These are phyloP conservation scores for Vitis rupestris DNA, from an alignment of 164 flowering plant genomes.

Conservation along the genomic window DNA sequence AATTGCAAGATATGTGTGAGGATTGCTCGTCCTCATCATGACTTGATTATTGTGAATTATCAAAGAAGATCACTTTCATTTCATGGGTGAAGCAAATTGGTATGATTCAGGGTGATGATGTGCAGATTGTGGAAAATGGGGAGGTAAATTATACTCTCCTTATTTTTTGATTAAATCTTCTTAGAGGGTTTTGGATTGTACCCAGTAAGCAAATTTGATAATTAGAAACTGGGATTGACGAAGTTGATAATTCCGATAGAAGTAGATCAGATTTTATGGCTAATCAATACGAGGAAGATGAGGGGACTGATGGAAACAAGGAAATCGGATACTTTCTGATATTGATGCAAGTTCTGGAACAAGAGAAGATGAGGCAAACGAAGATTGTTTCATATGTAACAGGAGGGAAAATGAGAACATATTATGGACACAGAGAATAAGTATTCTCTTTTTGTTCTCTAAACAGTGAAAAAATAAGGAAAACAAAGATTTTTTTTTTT, in stretches of 20 bases:
- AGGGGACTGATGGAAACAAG: slow-evolving; percentile 17
- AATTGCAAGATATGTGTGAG: slow-evolving; percentile 62
- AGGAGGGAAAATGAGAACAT: too few species aligned
- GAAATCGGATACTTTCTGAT: slow-evolving; percentile 27
- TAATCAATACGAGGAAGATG: slow-evolving; percentile 21
- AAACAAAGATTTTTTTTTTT: too few species aligned
- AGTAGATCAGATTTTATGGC: slow-evolving; percentile 29
- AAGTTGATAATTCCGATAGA: slow-evolving; percentile 26
- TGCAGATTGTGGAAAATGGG: slow-evolving; percentile 28
- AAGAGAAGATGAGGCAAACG: slow-evolving; percentile 21
- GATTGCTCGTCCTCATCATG: slow-evolving; percentile 67
- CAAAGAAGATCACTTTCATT: slow-evolving; percentile 31
- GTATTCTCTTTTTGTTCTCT: too few species aligned
- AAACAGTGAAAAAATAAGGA: too few species aligned
- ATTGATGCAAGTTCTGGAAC: slow-evolving; percentile 18
- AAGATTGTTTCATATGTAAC: background rate
- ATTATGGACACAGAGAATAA: too few species aligned
- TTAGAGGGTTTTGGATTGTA: slow-evolving; percentile 52
- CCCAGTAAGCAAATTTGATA: slow-evolving; percentile 41
- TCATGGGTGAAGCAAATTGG: slow-evolving; percentile 47
- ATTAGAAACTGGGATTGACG: slow-evolving; percentile 22
- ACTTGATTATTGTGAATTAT: slow-evolving; percentile 15
- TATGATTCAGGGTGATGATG: slow-evolving; percentile 28
- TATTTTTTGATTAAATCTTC: slow-evolving; percentile 48
- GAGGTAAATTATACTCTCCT: slow-evolving; percentile 36